Evolutionary conservation across 345 rosid species (phyloP).

Genomic region (Lepidium africanum): DNA sequence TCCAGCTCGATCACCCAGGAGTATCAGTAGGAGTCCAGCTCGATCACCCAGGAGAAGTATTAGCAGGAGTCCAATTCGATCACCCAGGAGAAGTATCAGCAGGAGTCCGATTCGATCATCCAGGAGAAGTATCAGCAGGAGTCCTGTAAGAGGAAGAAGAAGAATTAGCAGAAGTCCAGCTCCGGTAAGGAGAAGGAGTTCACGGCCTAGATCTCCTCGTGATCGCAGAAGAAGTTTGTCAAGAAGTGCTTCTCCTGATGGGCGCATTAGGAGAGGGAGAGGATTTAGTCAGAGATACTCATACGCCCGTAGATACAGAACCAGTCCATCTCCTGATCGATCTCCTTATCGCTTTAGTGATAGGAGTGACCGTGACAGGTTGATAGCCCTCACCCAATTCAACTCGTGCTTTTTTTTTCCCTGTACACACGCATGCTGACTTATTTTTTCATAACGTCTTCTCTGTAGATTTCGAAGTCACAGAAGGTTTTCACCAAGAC

Average conservation of each 20-base stretch:
- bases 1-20: constrained; percentile 19
- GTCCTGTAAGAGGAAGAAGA: constrained; percentile 52
- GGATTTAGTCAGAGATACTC: constrained; percentile 89
- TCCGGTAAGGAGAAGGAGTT: constrained; percentile 43
- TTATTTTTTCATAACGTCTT: neutral
- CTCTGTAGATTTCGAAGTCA: constrained; percentile 49
- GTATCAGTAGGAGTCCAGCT: constrained; percentile 48
- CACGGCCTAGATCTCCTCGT: constrained; percentile 55
- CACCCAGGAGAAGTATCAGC: constrained; percentile 30
- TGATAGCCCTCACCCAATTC: neutral
- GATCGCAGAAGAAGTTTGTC: constrained; percentile 66
- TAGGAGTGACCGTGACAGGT: constrained; percentile 74
- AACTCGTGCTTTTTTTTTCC: neutral
- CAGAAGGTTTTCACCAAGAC: constrained; percentile 87
- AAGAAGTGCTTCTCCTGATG: constrained; percentile 75
- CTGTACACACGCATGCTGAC: neutral
- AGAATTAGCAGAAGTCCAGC: constrained; percentile 57
- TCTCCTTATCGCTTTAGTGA: constrained; percentile 72
- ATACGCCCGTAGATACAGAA: constrained; percentile 80
- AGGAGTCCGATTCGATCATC: constrained; percentile 35
- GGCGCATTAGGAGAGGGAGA: constrained; percentile 86
- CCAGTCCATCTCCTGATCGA: constrained; percentile 79
- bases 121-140: constrained; percentile 39
- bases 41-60: constrained; percentile 37
- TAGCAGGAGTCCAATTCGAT: constrained; percentile 37